Evolutionary conservation across 768 basidiomycete genomes (phyloP), one percentile per base, ranked within the genome.

Genomic region (Boletus coccyginus): DNA sequence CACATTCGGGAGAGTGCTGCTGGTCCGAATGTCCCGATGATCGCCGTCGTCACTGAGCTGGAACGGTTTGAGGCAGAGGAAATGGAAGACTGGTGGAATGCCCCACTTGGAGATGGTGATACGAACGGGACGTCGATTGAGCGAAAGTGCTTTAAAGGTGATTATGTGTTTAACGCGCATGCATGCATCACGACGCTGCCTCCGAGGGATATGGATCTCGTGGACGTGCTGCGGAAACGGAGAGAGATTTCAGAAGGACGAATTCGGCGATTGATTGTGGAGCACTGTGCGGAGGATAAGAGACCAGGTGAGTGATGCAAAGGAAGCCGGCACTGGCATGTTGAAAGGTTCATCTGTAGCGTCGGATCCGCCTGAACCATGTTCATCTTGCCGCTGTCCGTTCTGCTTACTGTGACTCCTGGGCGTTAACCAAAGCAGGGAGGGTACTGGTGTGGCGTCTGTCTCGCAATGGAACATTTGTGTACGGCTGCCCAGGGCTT

Each of bases 141-240:
- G 35, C 40, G 17, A 3, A 54, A 42, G 48, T 59, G 62, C 31
- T 57, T 58, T 35, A 55, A 14, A 58, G 36, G 46, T 46, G 3
- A 72, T 73, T 61, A 36, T 40, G 27, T 9, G 10, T 76, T 77
- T 2, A 47, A 67, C 9, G 75, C 66, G 9, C 69, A 75, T 17
- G 76, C 71, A 5, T 79, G 78, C 49, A 61, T 78, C 46, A 78
- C 76, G 7, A 73, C 75, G 6, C 46, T 70, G 11, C 57, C 62
- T 7, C 41, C 29, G 13, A 59, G 8, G 32, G 61, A 66, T 0
- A 58, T 53, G 12, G 67, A 56, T 42, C 56, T 61, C 5, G 21
- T 42, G 2, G 24, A 60, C 7, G 24, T 12, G 1, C 32, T 72
- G 21, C 62, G 60, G 24, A 62, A 62, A 31, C 59, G 57, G 17